Base-by-base conservation (phyloP, 2,329 filamentous ascomycete genomes). In the Pezicula neosporulosa region DNA sequence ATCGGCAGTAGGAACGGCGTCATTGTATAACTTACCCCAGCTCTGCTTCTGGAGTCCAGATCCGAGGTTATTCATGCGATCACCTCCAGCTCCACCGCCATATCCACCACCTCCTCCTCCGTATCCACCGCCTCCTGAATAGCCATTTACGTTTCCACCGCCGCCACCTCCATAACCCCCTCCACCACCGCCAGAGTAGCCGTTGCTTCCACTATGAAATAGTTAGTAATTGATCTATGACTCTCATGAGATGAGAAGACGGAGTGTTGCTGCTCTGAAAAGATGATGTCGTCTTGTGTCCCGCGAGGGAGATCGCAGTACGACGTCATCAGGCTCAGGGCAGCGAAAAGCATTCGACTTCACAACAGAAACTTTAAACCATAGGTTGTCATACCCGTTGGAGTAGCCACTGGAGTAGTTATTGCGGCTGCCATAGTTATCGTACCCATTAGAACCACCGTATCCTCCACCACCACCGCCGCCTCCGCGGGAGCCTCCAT, bases 51-150 rank as follows among this genome's bases (percentile, higher is more conserved):
- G 93, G 60, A 99, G 78, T 63, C 87, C 85, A 58, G 90, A 81
- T 64, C 94, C 94, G 57, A 99, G 89, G 70, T 87, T 86, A 62
- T 85, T 88, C 94, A 99, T 99, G 65, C 89, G 86, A 75, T 99
- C 94, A 71, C 93, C 92, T 60, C 90, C 89, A 60, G 81, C 86
- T 59, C 81, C 84, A 51, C 80, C 73, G 47, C 68, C 69, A 37
- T 72, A 69, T 47, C 72, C 71, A 53, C 70, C 63, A 24, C 62
- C 64, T 30, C 65, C 63, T 24, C 64, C 62, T 52, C 64, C 65
- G 49, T 65, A 63, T 39, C 56, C 58, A 43, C 52, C 55, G 16
- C 56, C 56, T 50, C 50, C 55, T 48, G 39, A 56, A 44, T 54
- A 49, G 50, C 59, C 56, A 41, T 49, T 52, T 38, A 62, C 65